phyloP scores from a whole-genome alignment of 2,329 filamentous ascomycete species.

The Fusarium multiceps region DNA sequence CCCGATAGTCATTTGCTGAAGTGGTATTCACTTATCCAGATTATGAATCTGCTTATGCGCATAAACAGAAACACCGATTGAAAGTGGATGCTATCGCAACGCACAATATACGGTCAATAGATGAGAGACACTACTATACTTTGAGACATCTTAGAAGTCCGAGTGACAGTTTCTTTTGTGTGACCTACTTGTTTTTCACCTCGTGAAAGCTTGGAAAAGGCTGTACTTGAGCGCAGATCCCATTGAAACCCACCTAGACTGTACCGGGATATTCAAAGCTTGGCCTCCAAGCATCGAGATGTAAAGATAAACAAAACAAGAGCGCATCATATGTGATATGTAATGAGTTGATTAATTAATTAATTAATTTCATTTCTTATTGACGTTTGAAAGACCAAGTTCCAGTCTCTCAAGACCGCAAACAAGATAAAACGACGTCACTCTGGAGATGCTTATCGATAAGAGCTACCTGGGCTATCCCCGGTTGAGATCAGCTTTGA shows the following conservation, averaged over 20 bases:
- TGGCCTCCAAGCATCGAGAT: neutral
- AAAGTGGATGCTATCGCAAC: neutral
- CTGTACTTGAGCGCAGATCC: neutral
- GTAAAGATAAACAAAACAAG: neutral
- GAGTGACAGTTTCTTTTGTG: neutral
- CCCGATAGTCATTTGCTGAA: neutral
- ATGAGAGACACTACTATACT: neutral
- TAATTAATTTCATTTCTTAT: neutral
- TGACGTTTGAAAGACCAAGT: neutral
- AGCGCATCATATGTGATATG: too few relatives aligned
- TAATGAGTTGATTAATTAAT: too few relatives aligned
- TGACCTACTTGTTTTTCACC: neutral
- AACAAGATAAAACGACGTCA: constrained; percentile 34
- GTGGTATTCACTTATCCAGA: constrained; percentile 11
- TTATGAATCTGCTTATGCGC: neutral
- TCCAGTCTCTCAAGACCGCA: neutral
- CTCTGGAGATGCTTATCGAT: constrained; percentile 40
- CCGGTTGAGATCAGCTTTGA: constrained; percentile 35
- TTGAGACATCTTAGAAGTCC: too few relatives aligned
- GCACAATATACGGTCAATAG: neutral
- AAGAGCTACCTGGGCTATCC: constrained; percentile 35
- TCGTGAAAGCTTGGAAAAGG: neutral
- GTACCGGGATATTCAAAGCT: neutral
- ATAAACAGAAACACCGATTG: neutral
- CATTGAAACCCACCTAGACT: neutral